Evolutionary conservation across 345 rosid genomes (phyloP).

Genomic region (thale cress (Arabidopsis thaliana)): TAIR10.1 NC_003074.8:10889501-10890000

Average conservation of each 20-base stretch:
- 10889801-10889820: constrained; percentile 54
- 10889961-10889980: no score
- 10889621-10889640: neutral
- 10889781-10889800: constrained; percentile 49
- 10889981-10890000: no score
- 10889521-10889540: constrained; percentile 54
- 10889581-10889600: constrained; percentile 3
- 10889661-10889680: neutral
- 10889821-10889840: constrained; percentile 60
- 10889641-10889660: constrained; percentile 7
- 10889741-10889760: constrained; percentile 70
- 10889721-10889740: constrained; percentile 56
- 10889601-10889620: constrained; percentile 15
- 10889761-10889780: constrained; percentile 58
- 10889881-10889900: no score
- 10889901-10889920: no score
- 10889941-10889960: no score
- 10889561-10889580: constrained; percentile 74
- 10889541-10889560: constrained; percentile 70
- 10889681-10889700: constrained; percentile 32
- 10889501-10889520: constrained; percentile 14
- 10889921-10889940: no score
- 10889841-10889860: constrained; percentile 64
- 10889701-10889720: constrained; percentile 74
- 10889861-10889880: constrained; percentile 50